Evolutionary conservation across 495 filamentous ascomycete species (phyloP).

Genomic region (Daldinia loculata): DNA sequence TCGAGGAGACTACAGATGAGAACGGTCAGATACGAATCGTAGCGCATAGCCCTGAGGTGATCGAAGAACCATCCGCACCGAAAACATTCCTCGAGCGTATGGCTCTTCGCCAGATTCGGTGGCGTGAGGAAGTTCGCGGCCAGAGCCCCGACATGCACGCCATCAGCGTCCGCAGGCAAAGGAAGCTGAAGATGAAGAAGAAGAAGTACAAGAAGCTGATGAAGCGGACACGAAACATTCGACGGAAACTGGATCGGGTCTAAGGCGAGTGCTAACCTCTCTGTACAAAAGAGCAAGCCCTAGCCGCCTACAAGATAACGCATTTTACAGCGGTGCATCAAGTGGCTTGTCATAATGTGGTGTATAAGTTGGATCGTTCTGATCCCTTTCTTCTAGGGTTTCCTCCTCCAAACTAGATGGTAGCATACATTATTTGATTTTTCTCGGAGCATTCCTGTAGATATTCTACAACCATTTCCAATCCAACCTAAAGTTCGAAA

Average conservation of each 20-base stretch:
- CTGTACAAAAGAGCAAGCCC: conserved; percentile 37
- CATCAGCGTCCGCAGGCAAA: conserved; percentile 87
- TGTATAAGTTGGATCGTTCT: conserved; percentile 34
- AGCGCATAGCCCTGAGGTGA: conserved; percentile 60
- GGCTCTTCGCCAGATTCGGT: conserved; percentile 57
- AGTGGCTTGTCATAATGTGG: conserved; percentile 30
- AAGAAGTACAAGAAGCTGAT: conserved; percentile 99
- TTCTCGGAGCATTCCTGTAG: conserved; percentile 19
- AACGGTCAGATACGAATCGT: conserved; percentile 70
- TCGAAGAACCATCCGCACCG: conserved; percentile 53
- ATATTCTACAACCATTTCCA: conserved; percentile 22
- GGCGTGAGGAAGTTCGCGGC: conserved; percentile 55
- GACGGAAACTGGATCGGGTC: conserved; percentile 81
- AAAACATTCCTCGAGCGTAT: conserved; percentile 62
- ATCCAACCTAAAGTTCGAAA: conserved; percentile 16
- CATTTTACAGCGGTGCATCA: conserved; percentile 15
- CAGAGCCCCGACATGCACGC: conserved; percentile 60
- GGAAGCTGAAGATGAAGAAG: conserved; percentile 99
- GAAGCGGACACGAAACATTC: conserved; percentile 86
- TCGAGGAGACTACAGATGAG: conserved; percentile 77
- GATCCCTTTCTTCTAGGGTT: conserved; percentile 29
- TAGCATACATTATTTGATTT: conserved; percentile 26
- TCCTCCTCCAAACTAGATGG: conserved; percentile 30
- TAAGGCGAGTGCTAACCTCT: conserved; percentile 41
- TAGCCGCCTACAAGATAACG: conserved; percentile 12